Evolutionary conservation across 345 rosid species (phyloP), one percentile per base, ranked within the genome.

Genomic region (Iberis pinnata): DNA sequence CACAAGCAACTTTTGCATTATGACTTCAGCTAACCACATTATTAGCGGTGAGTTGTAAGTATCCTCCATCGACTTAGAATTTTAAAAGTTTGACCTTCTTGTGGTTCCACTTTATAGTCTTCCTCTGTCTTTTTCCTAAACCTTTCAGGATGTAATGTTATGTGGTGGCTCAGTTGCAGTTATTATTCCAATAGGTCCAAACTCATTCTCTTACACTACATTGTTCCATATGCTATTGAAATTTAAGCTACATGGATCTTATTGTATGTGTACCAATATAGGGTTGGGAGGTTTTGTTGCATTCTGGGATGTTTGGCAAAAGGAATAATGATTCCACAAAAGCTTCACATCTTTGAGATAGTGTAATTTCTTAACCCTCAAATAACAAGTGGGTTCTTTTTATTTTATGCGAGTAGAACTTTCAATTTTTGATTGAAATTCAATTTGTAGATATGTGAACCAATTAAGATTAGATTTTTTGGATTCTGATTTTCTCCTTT

Each of bases 201-300:
- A 58, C 44, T 72, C 40, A 4, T 15, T 49, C 60, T 63, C 68
- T 49, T 42, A 4, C 12, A 2, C 31, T 35, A 35, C 54, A 52
- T 24, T 18, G 3, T 39, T 14, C 14, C 8, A 51, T 60, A 12
- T 18, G 15, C 12, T 58, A 50, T 17, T 63, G 38, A 35, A 60
- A 9, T 33, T 43, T 56, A 35, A 40, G 59, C 19, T 37, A 19
- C 18, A 8, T 13, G 50, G 32, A 26, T 36, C 64, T 19, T 42
- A 61, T 42, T 12, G 37, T 63, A 47, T 65, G 14, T 55, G 65
- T 58, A 14, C 60, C 66, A 33, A 31, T 65, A 58, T 81, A 89
- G 97, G 98, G n/a, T 65, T 90, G 77, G 98, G 95, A 81, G 98
- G 98, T 56, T 90, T 89, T 59, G 82, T 84, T 49, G 97, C 97